phyloP scores from a whole-genome alignment of 495 filamentous ascomycete genomes.

The Ramalina intermedia region DNA sequence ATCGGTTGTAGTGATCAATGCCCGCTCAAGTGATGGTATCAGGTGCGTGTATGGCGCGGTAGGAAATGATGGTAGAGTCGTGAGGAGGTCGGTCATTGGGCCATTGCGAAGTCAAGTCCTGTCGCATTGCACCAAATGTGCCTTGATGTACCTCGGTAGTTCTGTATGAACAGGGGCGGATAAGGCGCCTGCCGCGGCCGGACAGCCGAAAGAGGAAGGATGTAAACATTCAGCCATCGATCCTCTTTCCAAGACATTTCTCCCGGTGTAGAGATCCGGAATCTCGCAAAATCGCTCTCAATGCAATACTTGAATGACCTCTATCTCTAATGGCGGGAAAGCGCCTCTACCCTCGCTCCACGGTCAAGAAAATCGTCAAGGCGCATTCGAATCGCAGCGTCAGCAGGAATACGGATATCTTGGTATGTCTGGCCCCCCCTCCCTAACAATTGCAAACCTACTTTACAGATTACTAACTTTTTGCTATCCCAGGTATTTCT shows the following conservation, averaged over 20 bases:
- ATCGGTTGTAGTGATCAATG: slow-evolving; percentile 62
- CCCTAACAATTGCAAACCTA: too few relatives aligned
- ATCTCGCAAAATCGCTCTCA: too few relatives aligned
- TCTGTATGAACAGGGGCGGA: background rate
- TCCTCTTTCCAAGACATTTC: background rate
- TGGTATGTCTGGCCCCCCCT: slow-evolving; percentile 38
- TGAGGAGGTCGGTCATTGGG: slow-evolving; percentile 73
- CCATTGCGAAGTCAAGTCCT: background rate
- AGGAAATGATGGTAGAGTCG: slow-evolving; percentile 67
- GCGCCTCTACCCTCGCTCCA: slow-evolving; percentile 72
- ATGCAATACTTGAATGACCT: too few relatives aligned
- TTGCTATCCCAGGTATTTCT: slow-evolving; percentile 52
- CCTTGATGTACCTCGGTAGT: background rate
- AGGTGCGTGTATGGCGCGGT: slow-evolving; percentile 55
- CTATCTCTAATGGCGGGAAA: slow-evolving; percentile 35
- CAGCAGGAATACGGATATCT: slow-evolving; percentile 75
- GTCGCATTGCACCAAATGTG: background rate
- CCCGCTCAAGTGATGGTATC: slow-evolving; percentile 63
- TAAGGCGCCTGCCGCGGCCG: background rate
- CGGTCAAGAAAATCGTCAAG: slow-evolving; percentile 78
- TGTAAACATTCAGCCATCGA: background rate
- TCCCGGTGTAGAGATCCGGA: too few relatives aligned
- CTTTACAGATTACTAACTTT: background rate
- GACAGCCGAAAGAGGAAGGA: background rate
- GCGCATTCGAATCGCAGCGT: slow-evolving; percentile 67